Evolutionary conservation across 257 asterid species (phyloP), one percentile per base, ranked within the genome.

Genomic region (Solanum corneliomulleri): DNA sequence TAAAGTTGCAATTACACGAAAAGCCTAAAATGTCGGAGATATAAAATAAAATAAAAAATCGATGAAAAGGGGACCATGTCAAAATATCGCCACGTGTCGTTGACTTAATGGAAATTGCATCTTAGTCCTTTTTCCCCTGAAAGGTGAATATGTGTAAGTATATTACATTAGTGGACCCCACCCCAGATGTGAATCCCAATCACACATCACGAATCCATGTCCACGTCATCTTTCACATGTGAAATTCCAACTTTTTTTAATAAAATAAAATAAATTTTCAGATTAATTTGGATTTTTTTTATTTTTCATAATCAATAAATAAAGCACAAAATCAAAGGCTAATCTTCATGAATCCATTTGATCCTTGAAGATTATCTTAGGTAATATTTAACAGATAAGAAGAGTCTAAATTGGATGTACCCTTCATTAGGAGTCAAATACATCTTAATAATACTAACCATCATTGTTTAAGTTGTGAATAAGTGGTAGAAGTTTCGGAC

Each of bases 31-130:
- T 56, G 11, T n/a, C n/a, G n/a, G 3, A 52, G 9, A 18, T 56
- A 18, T 6, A 52, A 52, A 52, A 18, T 52, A 49, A 49, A 49
- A 49, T 41, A 41, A 41, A 56, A 56, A 56, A 56, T 56, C 64
- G n/a, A 56, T 0, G n/a, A 56, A 56, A 18, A n/a, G 68, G 86
- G 90, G 90, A 45, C 91, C 87, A 9, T 1, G 1, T 11, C 81
- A 82, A 3, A 21, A 14, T 75, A 6, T 4, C 10, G 88, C 83
- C 91, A 91, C 92, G 91, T 89, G 86, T 81, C 86, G 84, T 89
- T 90, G 90, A 87, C 91, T 42, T 62, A 35, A 25, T 41, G 6
- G 20, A 68, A n/a, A 7, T 39, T 62, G 4, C 86, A 20, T 23
- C 23, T 13, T 15, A 25, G 3, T 82, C n/a, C 4, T 27, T 15